Evolutionary conservation across 305 asterid genomes (phyloP).

Genomic region (Plantago rigida): DNA sequence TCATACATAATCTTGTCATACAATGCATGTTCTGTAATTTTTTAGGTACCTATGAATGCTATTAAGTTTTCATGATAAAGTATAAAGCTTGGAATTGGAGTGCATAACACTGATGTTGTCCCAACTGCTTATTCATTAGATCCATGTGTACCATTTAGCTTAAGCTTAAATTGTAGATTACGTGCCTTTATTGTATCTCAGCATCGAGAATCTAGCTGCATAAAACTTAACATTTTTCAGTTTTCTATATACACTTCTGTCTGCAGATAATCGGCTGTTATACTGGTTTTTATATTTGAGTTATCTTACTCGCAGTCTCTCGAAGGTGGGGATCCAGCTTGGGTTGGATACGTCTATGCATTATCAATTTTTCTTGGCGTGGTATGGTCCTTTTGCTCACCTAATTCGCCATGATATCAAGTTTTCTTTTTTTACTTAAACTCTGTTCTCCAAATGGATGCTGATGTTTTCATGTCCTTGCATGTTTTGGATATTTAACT

Average conservation of each 20-base stretch:
- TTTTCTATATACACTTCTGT: constrained; percentile 5
- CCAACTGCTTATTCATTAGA: neutral
- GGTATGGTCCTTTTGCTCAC: constrained; percentile 41
- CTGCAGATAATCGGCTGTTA: constrained; percentile 9
- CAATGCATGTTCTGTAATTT: neutral
- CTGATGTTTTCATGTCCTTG: neutral
- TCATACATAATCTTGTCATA: neutral
- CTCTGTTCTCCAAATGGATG: neutral
- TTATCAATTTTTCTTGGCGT: constrained; percentile 67
- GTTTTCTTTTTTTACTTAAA: neutral
- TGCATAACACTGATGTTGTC: neutral
- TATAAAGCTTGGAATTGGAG: neutral
- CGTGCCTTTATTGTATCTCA: constrained; percentile 3
- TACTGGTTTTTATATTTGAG: constrained; percentile 25
- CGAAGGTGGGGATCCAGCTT: constrained; percentile 73
- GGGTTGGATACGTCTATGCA: constrained; percentile 88
- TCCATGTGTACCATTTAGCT: constrained; percentile 4
- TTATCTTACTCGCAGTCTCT: constrained; percentile 58
- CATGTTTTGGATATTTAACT: neutral
- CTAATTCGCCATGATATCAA: neutral
- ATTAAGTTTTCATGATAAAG: neutral
- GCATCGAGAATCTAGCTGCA: neutral
- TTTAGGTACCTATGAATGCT: neutral
- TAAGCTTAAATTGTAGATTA: constrained; percentile 1
- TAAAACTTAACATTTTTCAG: neutral